Base-by-base conservation (phyloP, 108 stramenopile genomes). In the Stephanodiscus minutulus region DNA sequence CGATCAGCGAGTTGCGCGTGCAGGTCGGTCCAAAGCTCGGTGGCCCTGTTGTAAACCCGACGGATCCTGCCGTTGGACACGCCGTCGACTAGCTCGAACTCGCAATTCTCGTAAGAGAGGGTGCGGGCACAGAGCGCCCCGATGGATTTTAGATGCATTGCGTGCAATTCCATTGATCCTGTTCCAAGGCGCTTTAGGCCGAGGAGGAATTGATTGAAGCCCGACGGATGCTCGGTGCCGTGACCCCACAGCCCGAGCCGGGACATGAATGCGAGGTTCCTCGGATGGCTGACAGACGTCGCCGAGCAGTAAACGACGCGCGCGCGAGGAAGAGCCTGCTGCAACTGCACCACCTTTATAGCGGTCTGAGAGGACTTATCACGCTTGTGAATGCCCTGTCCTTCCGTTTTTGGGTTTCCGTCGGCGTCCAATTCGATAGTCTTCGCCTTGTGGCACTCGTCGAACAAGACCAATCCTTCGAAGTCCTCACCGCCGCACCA, bases 281-380 rank as follows among this genome's bases (percentile, higher is more conserved):
- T 62, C 0, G 87, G 84, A 29, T 89, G n/a, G n/a, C 43, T 44
- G 43, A 87, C 89, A 25, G 83, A 78, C 0, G 91, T 90, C 28
- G 91, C 89, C 1, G 73, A 79, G 48, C 83, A 87, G 72, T 89
- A 90, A 1, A 92, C 86, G 15, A 90, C 76, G 11, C 91, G 77
- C 13, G 88, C 88, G 47, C 84, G 79, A 7, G 90, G 90, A 9
- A 91, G 86, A 29, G 46, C 24, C 17, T 81, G 46, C 79, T 91
- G 90, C 29, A 90, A 72, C 31, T 77, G 78, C 0, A 86, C 87
- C 20, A 87, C 87, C 0, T 83, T 84, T 28, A 77, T 73, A 37
- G 61, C 87, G 47, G 82, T 82, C 71, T 63, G 80, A 56, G 53
- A 84, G 66, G 39, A 64, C 0, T 22, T 11, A 29, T 52, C 61